Base-by-base conservation (phyloP, 2,329 filamentous ascomycete genomes). In the Cladophialophora immunda region DNA sequence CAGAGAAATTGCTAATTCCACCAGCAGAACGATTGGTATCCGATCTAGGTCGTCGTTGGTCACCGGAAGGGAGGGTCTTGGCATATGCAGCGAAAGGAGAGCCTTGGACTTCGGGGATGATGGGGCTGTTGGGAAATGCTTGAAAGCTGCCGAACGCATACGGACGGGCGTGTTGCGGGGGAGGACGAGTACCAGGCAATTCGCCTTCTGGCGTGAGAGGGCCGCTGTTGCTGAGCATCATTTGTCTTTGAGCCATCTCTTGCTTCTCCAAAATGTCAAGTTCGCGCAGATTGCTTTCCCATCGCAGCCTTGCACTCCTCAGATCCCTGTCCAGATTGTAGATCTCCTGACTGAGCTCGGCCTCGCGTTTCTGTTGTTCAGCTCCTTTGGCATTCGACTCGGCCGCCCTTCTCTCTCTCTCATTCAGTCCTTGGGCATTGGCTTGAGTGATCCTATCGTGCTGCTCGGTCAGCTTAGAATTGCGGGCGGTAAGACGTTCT, bases 161-260 rank as follows among this genome's bases (percentile, higher is more conserved):
- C 5, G 68, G 62, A 11, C 72, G 69, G 13, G 66, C 59, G 47
- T 66, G 60, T 41, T 71, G 70, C 19, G 78, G 71, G 41, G 77
- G 71, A 64, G 76, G 73, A 66, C 81, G 82, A 9, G 85, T 86
- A 64, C 85, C 85, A 27, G 86, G 85, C 15, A 88, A 77, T 34
- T 83, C 81, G 30, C 85, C 85, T 76, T 89, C 87, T n/a, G 87
- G 87, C n/a, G 86, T 88, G 56, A 82, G 73, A 36, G 80, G 80
- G n/a, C 78, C 81, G 59, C 77, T 77, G 52, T 79, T 80, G 70
- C 79, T 71, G 61, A 79, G 78, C 74, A 79, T 78, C 62, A 79
- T 80, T 64, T 81, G 79, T 54, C 82, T 79, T 64, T 83, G 81
- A 36, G 58, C 60, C 19, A 67, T 58, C 29, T 71, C 70, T 60